Conservation (phyloP, 805 yeast species). For the Candida silvicultrix region DNA sequence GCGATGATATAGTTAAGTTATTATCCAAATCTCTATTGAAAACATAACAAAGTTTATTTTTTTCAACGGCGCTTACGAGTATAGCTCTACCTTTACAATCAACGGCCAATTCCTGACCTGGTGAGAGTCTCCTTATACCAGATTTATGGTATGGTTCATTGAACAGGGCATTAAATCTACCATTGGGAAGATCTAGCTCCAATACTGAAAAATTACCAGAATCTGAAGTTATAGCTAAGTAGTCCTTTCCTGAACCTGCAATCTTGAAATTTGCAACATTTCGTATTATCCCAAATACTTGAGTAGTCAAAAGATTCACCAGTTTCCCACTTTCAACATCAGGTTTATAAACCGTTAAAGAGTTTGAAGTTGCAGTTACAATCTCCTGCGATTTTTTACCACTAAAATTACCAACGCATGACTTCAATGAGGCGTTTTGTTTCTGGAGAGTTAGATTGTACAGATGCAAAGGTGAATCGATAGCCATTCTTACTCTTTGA, state of each 20-base stretch:
- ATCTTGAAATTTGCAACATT: conserved; percentile 43
- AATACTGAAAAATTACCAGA: conserved; percentile 64
- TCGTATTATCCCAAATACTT: conserved; percentile 55
- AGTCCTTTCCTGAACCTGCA: conserved; percentile 49
- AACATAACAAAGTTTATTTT: conserved; percentile 64
- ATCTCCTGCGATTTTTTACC: conserved; percentile 57
- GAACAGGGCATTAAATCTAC: conserved; percentile 36
- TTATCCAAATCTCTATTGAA: conserved; percentile 44
- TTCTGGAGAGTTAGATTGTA: conserved; percentile 68
- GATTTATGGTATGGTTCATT: conserved; percentile 70
- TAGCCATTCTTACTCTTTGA: neutral
- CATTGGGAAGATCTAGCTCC: conserved; percentile 33
- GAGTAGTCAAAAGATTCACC: conserved; percentile 32
- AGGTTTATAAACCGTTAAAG: conserved; percentile 46
- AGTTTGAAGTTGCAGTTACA: conserved; percentile 48
- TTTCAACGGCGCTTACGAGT: conserved; percentile 67
- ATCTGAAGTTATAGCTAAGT: conserved; percentile 67
- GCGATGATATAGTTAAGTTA: conserved; percentile 52
- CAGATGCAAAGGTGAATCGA: conserved; percentile 31
- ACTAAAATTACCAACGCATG: conserved; percentile 66
- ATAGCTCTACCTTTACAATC: conserved; percentile 72
- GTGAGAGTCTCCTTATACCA: conserved; percentile 69
- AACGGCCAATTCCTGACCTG: conserved; percentile 64
- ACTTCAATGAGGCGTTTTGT: conserved; percentile 45
- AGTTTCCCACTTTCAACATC: conserved; percentile 55